Evolutionary conservation across 306 rosid species (phyloP).

Genomic region (Castanea sativa): DNA sequence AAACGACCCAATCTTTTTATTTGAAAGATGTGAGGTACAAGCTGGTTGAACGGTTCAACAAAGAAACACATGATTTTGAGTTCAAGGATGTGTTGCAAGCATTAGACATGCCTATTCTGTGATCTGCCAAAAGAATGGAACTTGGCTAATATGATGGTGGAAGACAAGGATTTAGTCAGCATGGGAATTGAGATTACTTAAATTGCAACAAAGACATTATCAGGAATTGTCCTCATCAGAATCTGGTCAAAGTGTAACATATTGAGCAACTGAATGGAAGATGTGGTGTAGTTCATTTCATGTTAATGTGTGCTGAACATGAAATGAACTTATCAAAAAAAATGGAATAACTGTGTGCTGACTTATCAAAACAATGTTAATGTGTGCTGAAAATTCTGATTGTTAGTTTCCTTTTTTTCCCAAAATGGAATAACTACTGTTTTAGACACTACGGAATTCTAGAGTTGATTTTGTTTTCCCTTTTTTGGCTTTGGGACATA

Average conservation of each 20-base stretch:
- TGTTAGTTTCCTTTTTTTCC: no score
- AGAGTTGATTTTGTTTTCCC: no score
- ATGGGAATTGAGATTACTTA: neutral
- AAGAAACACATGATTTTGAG: conserved; percentile 76
- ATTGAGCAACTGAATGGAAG: neutral
- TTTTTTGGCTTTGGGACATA: no score
- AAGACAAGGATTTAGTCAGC: neutral
- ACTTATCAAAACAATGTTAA: neutral
- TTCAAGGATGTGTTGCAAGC: conserved; percentile 87
- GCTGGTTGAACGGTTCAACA: conserved; percentile 84
- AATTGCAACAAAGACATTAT: neutral
- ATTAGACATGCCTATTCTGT: conserved; percentile 68
- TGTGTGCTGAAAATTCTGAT: neutral
- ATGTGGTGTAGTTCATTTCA: neutral
- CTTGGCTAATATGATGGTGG: no score
- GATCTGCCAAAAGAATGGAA: conserved; percentile 17
- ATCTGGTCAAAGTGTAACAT: neutral
- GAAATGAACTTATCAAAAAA: no score
- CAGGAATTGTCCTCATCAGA: neutral
- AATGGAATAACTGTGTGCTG: no score
- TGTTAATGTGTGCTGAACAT: neutral
- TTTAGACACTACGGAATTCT: no score
- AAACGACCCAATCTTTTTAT: conserved; percentile 77
- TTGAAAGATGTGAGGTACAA: conserved; percentile 71
- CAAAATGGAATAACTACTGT: no score